Base-by-base conservation (phyloP, 768 basidiomycete species). In the Suillus luteus region DNA sequence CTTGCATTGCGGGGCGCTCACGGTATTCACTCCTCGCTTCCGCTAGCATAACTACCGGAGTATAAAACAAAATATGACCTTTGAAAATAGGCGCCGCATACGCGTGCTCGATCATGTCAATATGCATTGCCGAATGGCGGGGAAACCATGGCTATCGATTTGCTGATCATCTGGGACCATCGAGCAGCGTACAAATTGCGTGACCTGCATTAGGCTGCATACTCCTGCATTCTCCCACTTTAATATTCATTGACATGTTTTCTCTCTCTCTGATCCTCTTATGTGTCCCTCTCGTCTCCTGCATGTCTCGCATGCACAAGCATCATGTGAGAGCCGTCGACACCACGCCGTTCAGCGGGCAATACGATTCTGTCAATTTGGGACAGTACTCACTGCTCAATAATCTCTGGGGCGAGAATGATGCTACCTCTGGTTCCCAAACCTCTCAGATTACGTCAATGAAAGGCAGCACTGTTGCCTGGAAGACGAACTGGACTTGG, bases 401-500 rank as follows among this genome's bases (percentile, higher is more conserved):
- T 41, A 78, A 90, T 69, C 84, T 80, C 61, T 82, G 82, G 82
- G 80, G 80, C 59, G 44, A 63, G 35, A 46, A 65, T 15, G 73
- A 74, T 55, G 82, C 83, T 3, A 71, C 73, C 9, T 80, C 83
- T 14, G 86, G 87, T 43, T 80, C 77, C 24, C 82, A 85, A 66
- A 87, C 87, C 70, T 79, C 85, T 38, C 71, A 76, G 31, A 68
- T 89, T 65, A 71, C 72, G 0, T 81, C 80, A 24, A 62, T 82
- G 67, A 75, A 73, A 57, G 83, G 79, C 1, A 76, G 71, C 31
- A 81, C 74, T 7, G 65, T 85, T 40, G 72, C 77, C 0, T 89
- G 87, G 87, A 77, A 69, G 70, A 85, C 81, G 35, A 78, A 70
- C 4, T 89, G 84, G 83, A 76, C 64, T 1, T 89, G 87, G 87